Conservation (phyloP, 805 yeast genomes). For the Metschnikowia picachoensis region DNA sequence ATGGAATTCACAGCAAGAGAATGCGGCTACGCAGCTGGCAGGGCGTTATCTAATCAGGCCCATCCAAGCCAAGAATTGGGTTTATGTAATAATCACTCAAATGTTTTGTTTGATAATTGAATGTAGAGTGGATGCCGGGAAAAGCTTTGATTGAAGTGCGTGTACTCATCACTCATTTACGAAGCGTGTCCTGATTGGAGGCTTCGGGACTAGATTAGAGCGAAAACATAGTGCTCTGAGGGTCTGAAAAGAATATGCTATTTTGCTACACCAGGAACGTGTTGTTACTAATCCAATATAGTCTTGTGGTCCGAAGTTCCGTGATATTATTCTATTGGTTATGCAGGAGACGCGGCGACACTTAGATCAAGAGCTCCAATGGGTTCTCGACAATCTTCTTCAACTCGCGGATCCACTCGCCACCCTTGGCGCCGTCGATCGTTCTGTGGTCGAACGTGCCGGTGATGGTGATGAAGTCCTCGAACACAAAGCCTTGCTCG, state of each 20-base stretch:
- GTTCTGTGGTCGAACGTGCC: conserved; percentile 98
- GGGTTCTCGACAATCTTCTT: conserved; percentile 94
- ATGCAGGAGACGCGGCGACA: neutral
- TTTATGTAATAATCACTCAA: too few relatives aligned
- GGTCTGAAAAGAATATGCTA: too few relatives aligned
- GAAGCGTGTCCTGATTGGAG: too few relatives aligned
- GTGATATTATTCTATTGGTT: conserved; percentile 6
- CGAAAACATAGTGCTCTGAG: too few relatives aligned
- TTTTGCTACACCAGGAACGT: too few relatives aligned
- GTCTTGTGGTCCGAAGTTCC: conserved; percentile 1
- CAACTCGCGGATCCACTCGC: conserved; percentile 91
- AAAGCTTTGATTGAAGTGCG: too few relatives aligned
- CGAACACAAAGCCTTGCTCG: conserved; percentile 89
- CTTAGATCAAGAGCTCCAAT: conserved; percentile 79
- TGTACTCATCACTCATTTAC: too few relatives aligned
- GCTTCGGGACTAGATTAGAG: too few relatives aligned
- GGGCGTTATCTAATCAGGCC: neutral
- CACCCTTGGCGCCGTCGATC: conserved; percentile 97
- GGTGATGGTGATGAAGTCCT: conserved; percentile 84
- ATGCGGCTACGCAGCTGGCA: neutral
- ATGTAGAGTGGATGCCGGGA: too few relatives aligned
- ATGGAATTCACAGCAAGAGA: neutral
- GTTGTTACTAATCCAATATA: too few relatives aligned
- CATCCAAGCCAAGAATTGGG: neutral
- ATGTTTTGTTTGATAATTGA: too few relatives aligned